A percentile compares a stretch with the other conserved stretches of the same genome.
phyloP scores from a whole-genome alignment of 345 rosid species.

The Cardiospermum halicacabum region DNA sequence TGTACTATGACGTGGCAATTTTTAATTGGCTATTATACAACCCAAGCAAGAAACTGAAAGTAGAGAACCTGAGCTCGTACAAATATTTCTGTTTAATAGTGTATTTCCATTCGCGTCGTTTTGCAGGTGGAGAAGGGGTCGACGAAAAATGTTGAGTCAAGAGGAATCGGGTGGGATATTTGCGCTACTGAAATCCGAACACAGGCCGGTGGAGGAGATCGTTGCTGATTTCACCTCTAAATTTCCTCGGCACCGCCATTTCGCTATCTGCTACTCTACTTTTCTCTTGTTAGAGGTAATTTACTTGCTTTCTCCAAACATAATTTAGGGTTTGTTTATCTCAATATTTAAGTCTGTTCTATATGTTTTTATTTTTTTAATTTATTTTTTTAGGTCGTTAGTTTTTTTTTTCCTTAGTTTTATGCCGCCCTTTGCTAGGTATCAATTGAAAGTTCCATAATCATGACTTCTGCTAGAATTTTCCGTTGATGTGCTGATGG shows the following conservation, averaged over 20 bases:
- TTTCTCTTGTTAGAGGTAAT: conserved; percentile 52
- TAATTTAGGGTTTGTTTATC: conserved; percentile 7
- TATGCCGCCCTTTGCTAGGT: too few species aligned
- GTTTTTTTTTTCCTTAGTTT: too few species aligned
- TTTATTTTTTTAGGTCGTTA: neutral
- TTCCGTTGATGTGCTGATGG: too few species aligned
- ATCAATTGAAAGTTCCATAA: too few species aligned
- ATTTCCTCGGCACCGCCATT: conserved; percentile 35
- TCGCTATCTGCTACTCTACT: conserved; percentile 57
- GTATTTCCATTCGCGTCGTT: too few species aligned
- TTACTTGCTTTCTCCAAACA: neutral
- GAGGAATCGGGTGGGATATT: conserved; percentile 49
- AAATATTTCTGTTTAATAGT: too few species aligned
- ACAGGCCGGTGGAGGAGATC: conserved; percentile 46
- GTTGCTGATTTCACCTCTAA: conserved; percentile 53
- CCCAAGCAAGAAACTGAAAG: neutral
- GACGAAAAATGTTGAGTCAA: conserved; percentile 29
- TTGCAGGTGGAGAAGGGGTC: neutral
- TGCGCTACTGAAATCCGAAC: conserved; percentile 48
- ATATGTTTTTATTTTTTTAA: conserved; percentile 10
- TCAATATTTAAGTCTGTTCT: too few species aligned
- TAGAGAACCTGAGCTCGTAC: neutral
- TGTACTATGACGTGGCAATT: neutral
- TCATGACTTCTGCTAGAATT: too few species aligned
- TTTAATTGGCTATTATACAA: neutral